Evolutionary conservation across 495 filamentous ascomycete genomes (phyloP).

Genomic region (Darksidea phi): DNA sequence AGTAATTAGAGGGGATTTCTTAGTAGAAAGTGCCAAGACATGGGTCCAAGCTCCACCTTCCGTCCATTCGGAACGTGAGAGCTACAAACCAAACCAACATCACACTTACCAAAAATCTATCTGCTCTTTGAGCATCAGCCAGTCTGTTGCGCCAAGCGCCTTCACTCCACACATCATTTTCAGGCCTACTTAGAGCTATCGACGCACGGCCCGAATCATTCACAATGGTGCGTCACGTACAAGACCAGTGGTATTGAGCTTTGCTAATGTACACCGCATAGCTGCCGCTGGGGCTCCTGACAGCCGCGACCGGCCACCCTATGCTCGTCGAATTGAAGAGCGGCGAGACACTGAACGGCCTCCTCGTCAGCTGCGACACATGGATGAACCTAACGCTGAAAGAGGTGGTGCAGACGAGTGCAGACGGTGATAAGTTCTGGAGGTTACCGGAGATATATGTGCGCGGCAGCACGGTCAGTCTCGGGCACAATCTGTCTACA

Average conservation of each 20-base stretch:
- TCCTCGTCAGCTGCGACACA: conserved; percentile 92
- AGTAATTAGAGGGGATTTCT: too few species aligned
- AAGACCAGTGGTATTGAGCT: not conserved
- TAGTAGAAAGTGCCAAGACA: too few species aligned
- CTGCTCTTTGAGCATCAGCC: not conserved
- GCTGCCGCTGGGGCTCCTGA: conserved; percentile 90
- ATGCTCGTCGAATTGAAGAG: conserved; percentile 99
- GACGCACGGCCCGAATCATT: not conserved
- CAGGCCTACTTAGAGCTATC: not conserved
- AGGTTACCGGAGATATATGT: conserved; percentile 91
- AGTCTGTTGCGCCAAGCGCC: not conserved
- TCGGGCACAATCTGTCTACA: not conserved
- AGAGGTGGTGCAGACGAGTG: conserved; percentile 95
- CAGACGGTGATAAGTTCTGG: conserved; percentile 92
- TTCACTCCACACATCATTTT: not conserved
- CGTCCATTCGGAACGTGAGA: not conserved
- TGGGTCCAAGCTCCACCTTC: conserved; percentile 2
- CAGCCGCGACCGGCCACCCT: conserved; percentile 93
- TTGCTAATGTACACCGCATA: conserved; percentile 41
- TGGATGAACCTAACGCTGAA: conserved; percentile 99
- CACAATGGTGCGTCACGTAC: conserved; percentile 13
- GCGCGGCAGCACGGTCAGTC: conserved; percentile 83
- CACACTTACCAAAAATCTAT: not conserved
- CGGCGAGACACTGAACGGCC: conserved; percentile 95
- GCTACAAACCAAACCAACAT: not conserved